A percentile compares a stretch with the other conserved stretches of the same genome.
Evolutionary conservation across 225 moss, liverwort and hornwort genomes (phyloP).

Genomic region (Physcomitrium patens): DNA sequence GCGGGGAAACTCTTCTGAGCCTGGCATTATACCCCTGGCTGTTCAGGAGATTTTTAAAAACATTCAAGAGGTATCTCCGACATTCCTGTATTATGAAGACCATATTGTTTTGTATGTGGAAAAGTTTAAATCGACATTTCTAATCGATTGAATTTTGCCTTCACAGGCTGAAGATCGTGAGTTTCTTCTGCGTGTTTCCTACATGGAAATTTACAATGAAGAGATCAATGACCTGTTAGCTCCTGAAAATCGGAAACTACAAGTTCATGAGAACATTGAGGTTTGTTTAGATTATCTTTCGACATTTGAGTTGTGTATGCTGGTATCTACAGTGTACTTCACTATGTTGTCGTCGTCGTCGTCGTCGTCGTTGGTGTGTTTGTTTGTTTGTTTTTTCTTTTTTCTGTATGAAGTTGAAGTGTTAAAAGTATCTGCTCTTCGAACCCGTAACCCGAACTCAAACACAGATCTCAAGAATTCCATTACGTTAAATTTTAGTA

Average conservation of each 20-base stretch:
- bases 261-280: slow-evolving; percentile 93
- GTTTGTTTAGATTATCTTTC: slow-evolving; percentile 38
- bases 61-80: slow-evolving; percentile 62
- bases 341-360: background rate
- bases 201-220: slow-evolving; percentile 99
- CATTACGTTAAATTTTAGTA: background rate
- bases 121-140: background rate
- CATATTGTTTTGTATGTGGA: slow-evolving; percentile 17
- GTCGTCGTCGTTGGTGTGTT: too few relatives aligned
- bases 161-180: slow-evolving; percentile 74
- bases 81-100: slow-evolving; percentile 10
- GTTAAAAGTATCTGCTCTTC: background rate
- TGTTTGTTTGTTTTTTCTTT: background rate
- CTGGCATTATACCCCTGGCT: slow-evolving; percentile 90
- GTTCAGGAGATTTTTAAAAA: slow-evolving; percentile 82
- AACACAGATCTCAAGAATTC: background rate
- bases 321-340: background rate
- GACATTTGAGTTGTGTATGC: slow-evolving; percentile 19
- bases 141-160: slow-evolving; percentile 25
- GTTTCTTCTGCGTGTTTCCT: slow-evolving; percentile 88
- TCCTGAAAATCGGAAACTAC: slow-evolving; percentile 89
- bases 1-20: slow-evolving; percentile 80
- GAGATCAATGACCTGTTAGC: slow-evolving; percentile 95
- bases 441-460: background rate
- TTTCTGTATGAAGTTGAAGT: slow-evolving; percentile 8